phyloP scores from a whole-genome alignment of 2,329 filamentous ascomycete species.

The Xylariaceae sp. region DNA sequence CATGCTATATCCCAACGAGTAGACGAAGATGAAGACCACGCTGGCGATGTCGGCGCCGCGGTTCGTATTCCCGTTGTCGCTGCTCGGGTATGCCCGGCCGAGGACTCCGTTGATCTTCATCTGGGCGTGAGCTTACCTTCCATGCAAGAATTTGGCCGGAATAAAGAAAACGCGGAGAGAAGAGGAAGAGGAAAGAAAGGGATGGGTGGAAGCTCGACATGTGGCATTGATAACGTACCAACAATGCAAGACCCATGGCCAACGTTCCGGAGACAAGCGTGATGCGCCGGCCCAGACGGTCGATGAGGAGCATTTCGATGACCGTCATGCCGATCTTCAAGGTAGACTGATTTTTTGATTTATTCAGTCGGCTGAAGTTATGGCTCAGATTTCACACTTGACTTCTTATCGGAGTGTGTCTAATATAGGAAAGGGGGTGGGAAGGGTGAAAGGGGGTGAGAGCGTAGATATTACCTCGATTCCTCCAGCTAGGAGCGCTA shows the following conservation, averaged over 20 bases:
- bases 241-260: constrained; percentile 48
- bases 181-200: neutral
- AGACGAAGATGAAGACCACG: constrained; percentile 53
- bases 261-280: constrained; percentile 45
- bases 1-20: constrained; percentile 52
- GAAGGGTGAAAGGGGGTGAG: neutral
- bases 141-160: too few relatives aligned
- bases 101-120: constrained; percentile 48
- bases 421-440: neutral
- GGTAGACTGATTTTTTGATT: constrained; percentile 35
- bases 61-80: constrained; percentile 32
- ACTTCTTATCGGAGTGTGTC: neutral
- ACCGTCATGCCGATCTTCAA: constrained; percentile 52
- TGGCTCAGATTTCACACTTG: too few relatives aligned
- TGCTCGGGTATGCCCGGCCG: constrained; percentile 45
- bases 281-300: constrained; percentile 43
- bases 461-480: constrained; percentile 36
- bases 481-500: constrained; percentile 48
- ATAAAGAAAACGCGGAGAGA: too few relatives aligned
- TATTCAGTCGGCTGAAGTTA: too few relatives aligned
- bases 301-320: constrained; percentile 52
- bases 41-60: constrained; percentile 44
- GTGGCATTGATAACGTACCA: constrained; percentile 39
- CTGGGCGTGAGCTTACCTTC: too few relatives aligned
- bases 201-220: neutral